Conservation (phyloP, 345 rosid species). For the Mercurialis annua region DNA sequence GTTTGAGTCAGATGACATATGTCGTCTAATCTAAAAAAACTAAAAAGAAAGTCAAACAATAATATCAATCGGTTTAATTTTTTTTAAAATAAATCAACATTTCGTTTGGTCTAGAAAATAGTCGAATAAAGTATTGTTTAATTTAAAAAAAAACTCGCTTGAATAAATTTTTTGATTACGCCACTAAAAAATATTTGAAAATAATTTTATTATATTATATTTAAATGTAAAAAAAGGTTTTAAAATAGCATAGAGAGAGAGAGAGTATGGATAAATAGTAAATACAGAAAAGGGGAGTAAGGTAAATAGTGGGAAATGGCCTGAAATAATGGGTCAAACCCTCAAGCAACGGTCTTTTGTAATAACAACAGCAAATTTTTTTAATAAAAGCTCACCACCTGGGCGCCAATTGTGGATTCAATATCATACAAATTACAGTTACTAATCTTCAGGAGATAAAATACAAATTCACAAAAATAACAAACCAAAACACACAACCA, state of each 20-base stretch:
- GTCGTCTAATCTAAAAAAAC: no score
- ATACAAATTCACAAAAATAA: background rate
- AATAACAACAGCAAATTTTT: background rate
- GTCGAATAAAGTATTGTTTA: no score
- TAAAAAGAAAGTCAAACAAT: no score
- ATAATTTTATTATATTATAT: background rate
- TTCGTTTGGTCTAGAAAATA: no score
- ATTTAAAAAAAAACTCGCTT: no score
- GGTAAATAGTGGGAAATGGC: background rate
- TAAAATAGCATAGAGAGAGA: background rate
- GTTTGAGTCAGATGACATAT: no score
- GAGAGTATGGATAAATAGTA: background rate
- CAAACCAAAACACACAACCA: conserved; percentile 20
- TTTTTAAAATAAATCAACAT: no score
- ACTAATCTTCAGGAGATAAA: conserved; percentile 39
- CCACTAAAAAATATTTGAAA: no score
- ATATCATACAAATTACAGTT: conserved; percentile 35
- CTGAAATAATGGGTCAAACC: conserved; percentile 42
- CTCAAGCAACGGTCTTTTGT: conserved; percentile 36
- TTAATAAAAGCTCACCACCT: conserved; percentile 14
- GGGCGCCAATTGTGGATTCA: conserved; percentile 62
- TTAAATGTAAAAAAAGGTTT: no score
- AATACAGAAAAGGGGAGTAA: background rate
- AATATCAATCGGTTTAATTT: no score
- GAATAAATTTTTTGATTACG: no score